Percentiles rank a stretch among this genome's conserved stretches.
Conservation (phyloP, 805 yeast species). For the Spathaspora hagerdaliae region DNA sequence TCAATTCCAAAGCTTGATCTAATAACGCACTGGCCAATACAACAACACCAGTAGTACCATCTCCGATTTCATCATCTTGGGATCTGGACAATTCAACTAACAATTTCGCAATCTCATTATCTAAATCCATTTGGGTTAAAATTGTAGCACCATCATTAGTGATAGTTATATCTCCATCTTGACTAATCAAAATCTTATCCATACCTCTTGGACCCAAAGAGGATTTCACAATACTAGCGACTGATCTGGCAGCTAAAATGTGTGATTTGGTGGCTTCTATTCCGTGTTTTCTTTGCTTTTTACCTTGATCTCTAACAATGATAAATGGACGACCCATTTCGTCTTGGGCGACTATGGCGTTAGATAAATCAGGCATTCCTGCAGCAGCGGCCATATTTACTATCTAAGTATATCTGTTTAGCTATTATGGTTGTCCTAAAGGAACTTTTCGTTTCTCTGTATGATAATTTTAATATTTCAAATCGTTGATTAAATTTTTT, state of each 20-base stretch:
- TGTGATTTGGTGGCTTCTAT: conserved; percentile 64
- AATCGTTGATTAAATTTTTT: too few relatives aligned
- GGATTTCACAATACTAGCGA: conserved; percentile 85
- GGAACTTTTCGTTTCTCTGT: too few relatives aligned
- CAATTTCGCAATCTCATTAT: conserved; percentile 92
- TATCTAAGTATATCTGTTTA: too few relatives aligned
- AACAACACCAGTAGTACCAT: conserved; percentile 98
- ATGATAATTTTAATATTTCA: too few relatives aligned
- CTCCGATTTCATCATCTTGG: conserved; percentile 98
- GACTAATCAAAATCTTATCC: conserved; percentile 91
- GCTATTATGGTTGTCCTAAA: too few relatives aligned
- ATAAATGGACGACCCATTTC: conserved; percentile 99
- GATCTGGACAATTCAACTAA: conserved; percentile 90
- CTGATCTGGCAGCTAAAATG: conserved; percentile 91
- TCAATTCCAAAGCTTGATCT: conserved; percentile 90
- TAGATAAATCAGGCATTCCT: conserved; percentile 86
- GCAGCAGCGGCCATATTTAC: conserved; percentile 8
- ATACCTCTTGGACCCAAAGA: conserved; percentile 98
- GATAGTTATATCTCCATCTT: conserved; percentile 96
- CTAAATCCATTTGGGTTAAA: conserved; percentile 90
- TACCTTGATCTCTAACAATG: conserved; percentile 81
- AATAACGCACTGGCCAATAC: conserved; percentile 91
- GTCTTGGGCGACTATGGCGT: conserved; percentile 98
- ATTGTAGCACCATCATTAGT: conserved; percentile 99
- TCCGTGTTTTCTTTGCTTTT: conserved; percentile 65